A percentile compares a stretch with the other conserved stretches of the same genome.
Evolutionary conservation across 2,329 filamentous ascomycete genomes (phyloP).

Genomic region (Pseudocercospora vitis): DNA sequence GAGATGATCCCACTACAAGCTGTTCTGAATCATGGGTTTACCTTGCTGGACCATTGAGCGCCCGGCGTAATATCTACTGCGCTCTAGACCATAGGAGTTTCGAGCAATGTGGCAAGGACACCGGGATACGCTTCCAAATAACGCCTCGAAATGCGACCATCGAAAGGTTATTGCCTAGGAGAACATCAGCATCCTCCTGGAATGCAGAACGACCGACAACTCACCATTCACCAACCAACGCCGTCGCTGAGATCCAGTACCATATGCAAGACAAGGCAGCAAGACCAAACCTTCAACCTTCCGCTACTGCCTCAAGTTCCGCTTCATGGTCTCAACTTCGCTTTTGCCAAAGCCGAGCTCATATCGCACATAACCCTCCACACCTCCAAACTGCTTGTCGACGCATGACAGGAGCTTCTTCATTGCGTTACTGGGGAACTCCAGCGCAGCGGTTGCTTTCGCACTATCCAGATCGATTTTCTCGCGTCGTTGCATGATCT

Average conservation of each 20-base stretch:
- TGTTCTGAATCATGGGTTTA: too few species aligned
- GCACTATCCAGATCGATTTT: not conserved
- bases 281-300: not conserved
- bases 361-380: constrained; percentile 1
- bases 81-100: too few species aligned
- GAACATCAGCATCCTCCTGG: too few species aligned
- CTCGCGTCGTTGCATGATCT: constrained; percentile 7
- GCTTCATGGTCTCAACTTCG: constrained; percentile 4
- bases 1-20: too few species aligned
- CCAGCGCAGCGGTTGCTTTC: constrained; percentile 2
- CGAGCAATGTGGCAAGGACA: too few species aligned
- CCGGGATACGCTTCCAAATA: too few species aligned
- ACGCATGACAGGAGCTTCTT: not conserved
- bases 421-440: constrained; percentile 1
- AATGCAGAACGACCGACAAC: too few species aligned
- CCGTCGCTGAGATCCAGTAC: constrained; percentile 3
- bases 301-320: not conserved
- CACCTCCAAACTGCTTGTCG: constrained; percentile 5
- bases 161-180: too few species aligned
- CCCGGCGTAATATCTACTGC: too few species aligned
- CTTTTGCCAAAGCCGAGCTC: constrained; percentile 2
- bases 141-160: too few species aligned
- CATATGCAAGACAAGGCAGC: not conserved
- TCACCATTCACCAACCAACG: not conserved
- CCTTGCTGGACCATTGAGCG: too few species aligned